Base-by-base conservation (phyloP, 805 yeast species). In the Metschnikowia gruessii region DNA sequence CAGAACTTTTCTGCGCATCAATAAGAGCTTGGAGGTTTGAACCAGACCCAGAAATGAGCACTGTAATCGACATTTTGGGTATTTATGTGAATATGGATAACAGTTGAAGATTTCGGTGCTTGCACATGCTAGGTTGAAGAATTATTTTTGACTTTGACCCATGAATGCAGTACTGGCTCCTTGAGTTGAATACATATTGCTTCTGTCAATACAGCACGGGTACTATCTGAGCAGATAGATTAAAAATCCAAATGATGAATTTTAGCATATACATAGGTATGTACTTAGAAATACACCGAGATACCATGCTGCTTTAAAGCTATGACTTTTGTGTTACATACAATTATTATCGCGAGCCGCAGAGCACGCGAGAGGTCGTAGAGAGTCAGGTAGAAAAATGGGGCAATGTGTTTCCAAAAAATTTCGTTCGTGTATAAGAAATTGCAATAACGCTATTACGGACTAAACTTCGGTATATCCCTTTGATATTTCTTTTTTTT, bases 21-120 rank as follows among this genome's bases (percentile, higher is more conserved):
- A 94, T 89, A 33, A 94, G 72, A 0, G 99, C 98, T 64, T 94
- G 99, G 33, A 94, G 72, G 61, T 94, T 94, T n/a, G 97, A 82
- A 1, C 99, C 99, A 24, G 85, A 84, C 0, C 99, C 99, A 0
- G 98, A 91, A 18, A 94, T 94, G 32, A 94, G 77, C 0, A 94
- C 97, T 10, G 86, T 72, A 47, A 86, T 80, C 40, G 49, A 41
- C 56, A 52, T 52, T 10, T 28, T 19, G 32, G 38, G n/a, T 22
- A 19, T 28, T 15, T 12, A n/a, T 6, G 18, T 16, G 13, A 30
- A 8, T 21, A 26, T 21, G 38, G 29, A n/a, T 13, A 24, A 7
- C 15, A 9, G 29, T 9, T 26, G 32, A 31, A 43, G 33, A 32
- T 32, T 19, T 16, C 22, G 37, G 28, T 33, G 36, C 18, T 26